A percentile compares a stretch with the other conserved stretches of the same genome.
phyloP scores from a whole-genome alignment of 2,329 filamentous ascomycete species.

The Colletotrichum musicola region DNA sequence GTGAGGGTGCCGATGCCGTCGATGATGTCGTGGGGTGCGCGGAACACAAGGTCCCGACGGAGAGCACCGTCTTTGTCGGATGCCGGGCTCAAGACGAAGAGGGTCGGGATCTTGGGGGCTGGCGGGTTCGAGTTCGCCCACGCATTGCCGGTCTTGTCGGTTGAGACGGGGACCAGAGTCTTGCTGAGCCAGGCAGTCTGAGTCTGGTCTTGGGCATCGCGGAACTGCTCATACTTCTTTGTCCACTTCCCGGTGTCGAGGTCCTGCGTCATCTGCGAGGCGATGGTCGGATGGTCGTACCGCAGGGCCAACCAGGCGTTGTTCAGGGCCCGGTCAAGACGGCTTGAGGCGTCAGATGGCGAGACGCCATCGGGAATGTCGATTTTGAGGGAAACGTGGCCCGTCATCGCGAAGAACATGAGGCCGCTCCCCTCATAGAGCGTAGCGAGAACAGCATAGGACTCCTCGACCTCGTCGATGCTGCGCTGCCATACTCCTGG shows the following conservation, averaged over 20 bases:
- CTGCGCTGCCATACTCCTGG: constrained; percentile 49
- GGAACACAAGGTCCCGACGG: constrained; percentile 50
- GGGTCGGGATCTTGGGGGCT: constrained; percentile 46
- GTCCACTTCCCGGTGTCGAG: constrained; percentile 39
- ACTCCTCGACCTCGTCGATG: constrained; percentile 57
- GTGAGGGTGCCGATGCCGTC: constrained; percentile 54
- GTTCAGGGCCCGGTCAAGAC: constrained; percentile 47
- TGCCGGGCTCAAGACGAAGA: constrained; percentile 48
- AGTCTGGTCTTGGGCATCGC: constrained; percentile 22
- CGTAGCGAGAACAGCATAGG: constrained; percentile 53
- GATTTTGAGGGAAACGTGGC: constrained; percentile 49
- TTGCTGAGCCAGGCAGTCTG: constrained; percentile 45
- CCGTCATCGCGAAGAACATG: constrained; percentile 57
- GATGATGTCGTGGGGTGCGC: constrained; percentile 54
- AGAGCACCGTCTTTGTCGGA: constrained; percentile 5
- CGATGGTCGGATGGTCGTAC: constrained; percentile 50
- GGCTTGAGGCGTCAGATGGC: constrained; percentile 13
- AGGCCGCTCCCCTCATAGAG: constrained; percentile 52
- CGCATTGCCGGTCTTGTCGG: constrained; percentile 44
- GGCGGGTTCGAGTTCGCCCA: constrained; percentile 53
- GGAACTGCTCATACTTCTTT: constrained; percentile 45
- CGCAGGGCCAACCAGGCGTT: constrained; percentile 51
- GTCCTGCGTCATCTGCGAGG: constrained; percentile 44
- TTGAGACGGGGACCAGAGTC: constrained; percentile 46
- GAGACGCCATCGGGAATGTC: constrained; percentile 9